phyloP scores from a whole-genome alignment of 306 rosid species.

The Albizia julibrissin region DNA sequence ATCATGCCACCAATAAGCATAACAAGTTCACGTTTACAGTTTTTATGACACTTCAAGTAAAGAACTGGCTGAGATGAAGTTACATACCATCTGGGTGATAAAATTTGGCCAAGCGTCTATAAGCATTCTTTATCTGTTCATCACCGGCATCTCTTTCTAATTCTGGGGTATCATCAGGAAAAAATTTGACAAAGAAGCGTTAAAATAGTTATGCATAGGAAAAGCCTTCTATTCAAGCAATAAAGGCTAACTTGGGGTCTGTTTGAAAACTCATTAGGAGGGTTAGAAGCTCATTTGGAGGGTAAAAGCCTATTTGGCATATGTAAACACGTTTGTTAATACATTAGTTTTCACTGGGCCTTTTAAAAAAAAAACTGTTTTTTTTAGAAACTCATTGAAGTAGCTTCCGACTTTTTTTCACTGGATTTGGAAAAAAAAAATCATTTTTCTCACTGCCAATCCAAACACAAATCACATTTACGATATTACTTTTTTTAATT shows the following conservation, averaged over 20 bases:
- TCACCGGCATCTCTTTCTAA: conserved; percentile 82
- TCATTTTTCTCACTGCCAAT: no score
- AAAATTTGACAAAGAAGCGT: conserved; percentile 22
- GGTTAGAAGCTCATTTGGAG: no score
- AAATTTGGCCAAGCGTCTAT: conserved; percentile 89
- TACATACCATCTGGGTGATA: conserved; percentile 96
- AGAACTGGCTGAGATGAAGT: conserved; percentile 27
- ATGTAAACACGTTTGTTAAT: no score
- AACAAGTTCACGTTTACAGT: conserved; percentile 6
- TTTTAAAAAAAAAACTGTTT: no score
- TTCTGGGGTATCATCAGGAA: conserved; percentile 49
- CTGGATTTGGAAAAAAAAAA: no score
- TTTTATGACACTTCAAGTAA: conserved; percentile 8
- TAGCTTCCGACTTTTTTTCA: no score
- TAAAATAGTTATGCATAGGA: conserved; percentile 21
- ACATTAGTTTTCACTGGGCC: no score
- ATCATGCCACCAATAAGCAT: conserved; percentile 10
- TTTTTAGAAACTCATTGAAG: no score
- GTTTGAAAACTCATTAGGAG: no score
- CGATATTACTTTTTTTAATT: no score
- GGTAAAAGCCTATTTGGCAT: no score
- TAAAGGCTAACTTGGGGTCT: neutral
- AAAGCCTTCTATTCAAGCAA: conserved; percentile 27
- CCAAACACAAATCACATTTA: no score
- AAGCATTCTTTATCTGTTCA: conserved; percentile 82